phyloP scores from a whole-genome alignment of 1,139 yeast genomes.

The Taphrina populina region DNA sequence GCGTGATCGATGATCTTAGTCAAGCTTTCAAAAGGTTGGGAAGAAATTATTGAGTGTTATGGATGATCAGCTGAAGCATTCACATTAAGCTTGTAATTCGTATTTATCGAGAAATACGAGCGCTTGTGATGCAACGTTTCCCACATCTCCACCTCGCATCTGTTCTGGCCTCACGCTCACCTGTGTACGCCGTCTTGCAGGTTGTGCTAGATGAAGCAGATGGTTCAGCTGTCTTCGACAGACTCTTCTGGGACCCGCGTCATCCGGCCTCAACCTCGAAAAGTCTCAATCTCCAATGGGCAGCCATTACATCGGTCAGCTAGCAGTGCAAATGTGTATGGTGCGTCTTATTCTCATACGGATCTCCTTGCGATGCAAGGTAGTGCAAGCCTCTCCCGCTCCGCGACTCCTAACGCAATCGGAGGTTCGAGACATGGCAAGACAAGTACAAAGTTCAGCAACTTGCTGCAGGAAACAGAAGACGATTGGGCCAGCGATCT shows the following conservation, averaged over 20 bases:
- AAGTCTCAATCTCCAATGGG: not conserved
- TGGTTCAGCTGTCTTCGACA: constrained; percentile 18
- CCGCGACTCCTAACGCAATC: constrained; percentile 22
- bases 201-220: constrained; percentile 28
- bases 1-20: too few relatives aligned
- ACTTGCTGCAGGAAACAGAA: constrained; percentile 24
- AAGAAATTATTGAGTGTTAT: too few relatives aligned
- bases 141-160: too few relatives aligned
- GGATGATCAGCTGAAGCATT: too few relatives aligned
- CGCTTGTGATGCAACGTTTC: too few relatives aligned
- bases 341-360: constrained; percentile 31
- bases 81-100: too few relatives aligned
- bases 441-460: constrained; percentile 17
- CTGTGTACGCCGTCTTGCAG: too few relatives aligned
- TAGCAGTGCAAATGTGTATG: constrained; percentile 22
- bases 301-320: constrained; percentile 1
- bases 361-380: constrained; percentile 22
- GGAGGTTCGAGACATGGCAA: constrained; percentile 9
- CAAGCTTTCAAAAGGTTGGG: too few relatives aligned
- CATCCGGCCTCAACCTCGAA: constrained; percentile 1
- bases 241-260: constrained; percentile 2
- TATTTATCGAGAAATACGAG: too few relatives aligned
- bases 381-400: constrained; percentile 9
- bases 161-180: too few relatives aligned
- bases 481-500: constrained; percentile 34